A percentile compares a stretch with the other conserved stretches of the same genome.
These are phyloP conservation scores for Trichoderma brevicompactum DNA, from an alignment of 2,329 filamentous ascomycete genomes.

Conservation along the genomic window DNA sequence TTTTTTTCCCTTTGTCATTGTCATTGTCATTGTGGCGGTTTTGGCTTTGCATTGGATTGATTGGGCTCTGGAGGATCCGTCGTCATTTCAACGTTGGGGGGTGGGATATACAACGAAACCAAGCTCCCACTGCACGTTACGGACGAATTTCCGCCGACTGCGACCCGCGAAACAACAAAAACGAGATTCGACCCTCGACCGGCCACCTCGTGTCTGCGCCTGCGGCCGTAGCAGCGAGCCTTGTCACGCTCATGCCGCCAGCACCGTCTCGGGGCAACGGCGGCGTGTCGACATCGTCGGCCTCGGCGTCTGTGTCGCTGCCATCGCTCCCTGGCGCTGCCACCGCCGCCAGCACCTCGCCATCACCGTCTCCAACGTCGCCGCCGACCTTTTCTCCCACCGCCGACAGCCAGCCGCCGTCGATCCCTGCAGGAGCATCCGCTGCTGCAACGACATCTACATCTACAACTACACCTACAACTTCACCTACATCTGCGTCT, in stretches of 20 bases:
- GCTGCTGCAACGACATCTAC: neutral
- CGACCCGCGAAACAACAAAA: neutral
- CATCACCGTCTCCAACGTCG: conserved; percentile 31
- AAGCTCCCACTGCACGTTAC: too few relatives aligned
- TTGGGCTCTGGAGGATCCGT: too few relatives aligned
- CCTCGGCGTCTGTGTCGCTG: conserved; percentile 33
- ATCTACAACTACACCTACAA: neutral
- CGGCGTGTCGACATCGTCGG: conserved; percentile 34
- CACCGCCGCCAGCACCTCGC: conserved; percentile 14
- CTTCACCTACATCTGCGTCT: conserved; percentile 3
- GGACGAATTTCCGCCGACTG: neutral
- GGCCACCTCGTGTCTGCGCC: conserved; percentile 12
- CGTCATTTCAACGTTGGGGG: too few relatives aligned
- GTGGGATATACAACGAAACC: too few relatives aligned
- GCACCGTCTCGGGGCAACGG: conserved; percentile 32
- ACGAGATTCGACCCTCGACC: conserved; percentile 6
- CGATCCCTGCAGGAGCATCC: conserved; percentile 10
- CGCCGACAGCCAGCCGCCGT: conserved; percentile 12
- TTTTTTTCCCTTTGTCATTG: too few relatives aligned
- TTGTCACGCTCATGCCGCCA: conserved; percentile 33
- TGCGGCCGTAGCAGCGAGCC: conserved; percentile 23
- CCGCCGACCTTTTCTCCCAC: conserved; percentile 30
- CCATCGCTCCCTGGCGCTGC: conserved; percentile 31
- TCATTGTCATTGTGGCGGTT: neutral
- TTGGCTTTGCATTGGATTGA: neutral